Percentiles rank a stretch among this genome's conserved stretches.
Evolutionary conservation across 2,329 filamentous ascomycete species (phyloP).

Genomic region (Claviceps paspali): DNA sequence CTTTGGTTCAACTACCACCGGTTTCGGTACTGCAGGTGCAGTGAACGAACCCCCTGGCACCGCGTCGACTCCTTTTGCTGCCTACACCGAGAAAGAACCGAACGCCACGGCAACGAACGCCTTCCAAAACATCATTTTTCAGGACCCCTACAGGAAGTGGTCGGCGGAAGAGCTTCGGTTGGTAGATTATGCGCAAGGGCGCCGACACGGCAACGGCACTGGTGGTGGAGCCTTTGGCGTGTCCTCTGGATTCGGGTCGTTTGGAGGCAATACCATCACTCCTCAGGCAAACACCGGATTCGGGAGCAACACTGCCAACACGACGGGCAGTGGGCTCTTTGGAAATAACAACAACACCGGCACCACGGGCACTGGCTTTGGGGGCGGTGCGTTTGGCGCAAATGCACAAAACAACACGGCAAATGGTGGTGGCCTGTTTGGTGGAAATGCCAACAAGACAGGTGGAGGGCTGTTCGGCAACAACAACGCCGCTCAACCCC

Average conservation of each 20-base stretch:
- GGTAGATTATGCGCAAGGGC: constrained; percentile 77
- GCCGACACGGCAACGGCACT: constrained; percentile 67
- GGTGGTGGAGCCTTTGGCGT: constrained; percentile 77
- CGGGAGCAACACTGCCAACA: constrained; percentile 23
- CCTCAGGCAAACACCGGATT: constrained; percentile 26
- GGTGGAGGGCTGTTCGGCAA: constrained; percentile 12
- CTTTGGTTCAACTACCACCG: constrained; percentile 28
- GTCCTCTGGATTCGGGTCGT: constrained; percentile 34
- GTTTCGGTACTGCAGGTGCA: constrained; percentile 22
- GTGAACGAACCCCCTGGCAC: constrained; percentile 53
- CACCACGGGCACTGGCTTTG: constrained; percentile 12
- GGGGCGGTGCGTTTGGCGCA: constrained; percentile 27
- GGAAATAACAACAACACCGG: constrained; percentile 19
- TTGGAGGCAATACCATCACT: constrained; percentile 23
- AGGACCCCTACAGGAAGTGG: constrained; percentile 72
- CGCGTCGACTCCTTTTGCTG: constrained; percentile 49
- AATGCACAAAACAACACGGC: constrained; percentile 12
- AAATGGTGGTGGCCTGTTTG: constrained; percentile 26
- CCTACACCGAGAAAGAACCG: constrained; percentile 59
- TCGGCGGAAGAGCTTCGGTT: constrained; percentile 74
- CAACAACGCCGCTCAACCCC: constrained; percentile 11
- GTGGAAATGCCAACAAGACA: constrained; percentile 13
- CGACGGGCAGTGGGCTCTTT: constrained; percentile 22
- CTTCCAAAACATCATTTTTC: constrained; percentile 68
- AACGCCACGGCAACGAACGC: constrained; percentile 38